These are phyloP conservation scores for Pelomyxa schiedti DNA, from an alignment of 78 protist genomes.

Conservation along the genomic window DNA sequence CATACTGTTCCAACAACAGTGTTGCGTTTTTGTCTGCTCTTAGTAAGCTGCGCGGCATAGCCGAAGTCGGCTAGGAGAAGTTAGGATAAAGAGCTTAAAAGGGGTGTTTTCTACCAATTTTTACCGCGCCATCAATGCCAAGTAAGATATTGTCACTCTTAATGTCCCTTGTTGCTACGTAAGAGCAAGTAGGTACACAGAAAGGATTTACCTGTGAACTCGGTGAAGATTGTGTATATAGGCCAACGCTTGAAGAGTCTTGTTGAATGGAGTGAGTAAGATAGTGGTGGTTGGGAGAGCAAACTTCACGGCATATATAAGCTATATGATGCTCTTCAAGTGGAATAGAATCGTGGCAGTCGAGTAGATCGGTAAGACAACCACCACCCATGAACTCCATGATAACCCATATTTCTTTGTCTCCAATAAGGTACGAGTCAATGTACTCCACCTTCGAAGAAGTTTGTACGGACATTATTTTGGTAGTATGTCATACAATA, in stretches of 20 bases:
- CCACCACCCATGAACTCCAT: slow-evolving; percentile 89
- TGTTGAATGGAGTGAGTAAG: not conserved
- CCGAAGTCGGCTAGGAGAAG: slow-evolving; percentile 93
- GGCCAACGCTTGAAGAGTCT: slow-evolving; percentile 49
- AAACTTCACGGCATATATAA: slow-evolving; percentile 25
- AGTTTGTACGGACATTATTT: too few relatives aligned
- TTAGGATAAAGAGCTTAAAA: not conserved
- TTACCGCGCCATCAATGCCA: slow-evolving; percentile 59
- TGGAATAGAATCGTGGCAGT: slow-evolving; percentile 21
- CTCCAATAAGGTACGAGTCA: too few relatives aligned
- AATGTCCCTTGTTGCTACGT: too few relatives aligned
- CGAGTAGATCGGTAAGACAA: slow-evolving; percentile 70
- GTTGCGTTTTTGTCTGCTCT: slow-evolving; percentile 58
- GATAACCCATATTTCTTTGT: slow-evolving; percentile 74
- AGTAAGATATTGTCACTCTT: slow-evolving; percentile 84
- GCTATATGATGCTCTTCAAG: slow-evolving; percentile 78
- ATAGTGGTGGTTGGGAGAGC: not conserved
- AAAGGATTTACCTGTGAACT: too few relatives aligned
- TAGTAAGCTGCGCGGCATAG: slow-evolving; percentile 81
- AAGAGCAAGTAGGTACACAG: too few relatives aligned
- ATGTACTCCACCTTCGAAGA: too few relatives aligned
- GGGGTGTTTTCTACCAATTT: slow-evolving; percentile 17
- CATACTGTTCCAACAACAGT: slow-evolving; percentile 92
- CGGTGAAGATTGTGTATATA: slow-evolving; percentile 69
- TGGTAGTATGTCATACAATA: too few relatives aligned